Conservation (phyloP, 2,329 filamentous ascomycete species). For the Conoideocrella luteorostrata region DNA sequence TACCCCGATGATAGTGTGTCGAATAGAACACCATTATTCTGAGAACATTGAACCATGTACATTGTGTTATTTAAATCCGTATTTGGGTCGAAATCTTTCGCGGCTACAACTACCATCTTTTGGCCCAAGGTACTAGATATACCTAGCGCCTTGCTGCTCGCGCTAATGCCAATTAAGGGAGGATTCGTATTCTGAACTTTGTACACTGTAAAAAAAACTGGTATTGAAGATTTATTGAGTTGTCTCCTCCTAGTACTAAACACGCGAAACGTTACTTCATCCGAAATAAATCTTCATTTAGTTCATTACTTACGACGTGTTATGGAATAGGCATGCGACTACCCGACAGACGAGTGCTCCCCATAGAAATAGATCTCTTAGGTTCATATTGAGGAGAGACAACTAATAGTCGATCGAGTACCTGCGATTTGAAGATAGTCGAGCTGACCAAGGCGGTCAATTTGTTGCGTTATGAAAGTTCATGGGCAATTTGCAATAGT, state of each 20-base stretch:
- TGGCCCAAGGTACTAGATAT: background rate
- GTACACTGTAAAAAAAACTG: background rate
- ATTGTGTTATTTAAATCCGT: background rate
- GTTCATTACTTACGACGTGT: background rate
- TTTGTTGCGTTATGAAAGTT: no score
- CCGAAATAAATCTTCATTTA: background rate
- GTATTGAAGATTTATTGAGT: background rate
- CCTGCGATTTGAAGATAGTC: background rate
- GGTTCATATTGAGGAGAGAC: background rate
- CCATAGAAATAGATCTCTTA: background rate
- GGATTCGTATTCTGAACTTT: background rate
- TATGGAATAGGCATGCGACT: background rate
- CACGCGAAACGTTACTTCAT: background rate
- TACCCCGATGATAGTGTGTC: background rate
- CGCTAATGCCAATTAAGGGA: background rate
- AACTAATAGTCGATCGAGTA: background rate
- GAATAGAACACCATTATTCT: background rate
- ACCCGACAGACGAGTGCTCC: background rate
- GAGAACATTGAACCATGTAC: background rate
- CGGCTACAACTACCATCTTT: background rate
- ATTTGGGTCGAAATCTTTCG: background rate
- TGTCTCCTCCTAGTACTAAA: background rate
- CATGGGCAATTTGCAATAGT: no score
- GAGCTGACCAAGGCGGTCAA: background rate
- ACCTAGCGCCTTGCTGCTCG: background rate